Evolutionary conservation across 768 basidiomycete genomes (phyloP).

Genomic region (Hericium alpestre): DNA sequence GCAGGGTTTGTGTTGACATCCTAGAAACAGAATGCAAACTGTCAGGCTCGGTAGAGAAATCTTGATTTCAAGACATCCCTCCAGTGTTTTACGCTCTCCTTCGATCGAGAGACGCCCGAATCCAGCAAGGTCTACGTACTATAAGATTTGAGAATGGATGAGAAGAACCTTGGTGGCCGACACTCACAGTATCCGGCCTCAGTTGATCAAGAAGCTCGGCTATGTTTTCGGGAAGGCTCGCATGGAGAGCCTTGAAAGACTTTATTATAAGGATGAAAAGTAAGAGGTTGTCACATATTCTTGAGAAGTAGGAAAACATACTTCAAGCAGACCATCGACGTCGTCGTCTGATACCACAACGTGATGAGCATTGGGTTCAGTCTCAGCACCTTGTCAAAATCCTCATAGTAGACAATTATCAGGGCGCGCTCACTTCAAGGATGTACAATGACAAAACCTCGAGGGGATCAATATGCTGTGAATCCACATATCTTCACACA

Average conservation of each 20-base stretch:
- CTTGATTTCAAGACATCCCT: no score
- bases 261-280: not conserved
- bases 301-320: not conserved
- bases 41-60: no score
- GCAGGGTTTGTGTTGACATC: no score
- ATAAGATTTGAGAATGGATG: not conserved
- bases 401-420: no score
- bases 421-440: not conserved
- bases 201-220: not conserved
- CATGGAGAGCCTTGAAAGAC: not conserved
- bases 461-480: not conserved
- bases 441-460: not conserved
- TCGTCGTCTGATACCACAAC: not conserved
- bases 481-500: not conserved
- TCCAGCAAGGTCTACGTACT: no score
- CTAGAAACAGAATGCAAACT: no score
- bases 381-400: not conserved
- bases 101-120: no score
- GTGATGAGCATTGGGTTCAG: not conserved
- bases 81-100: no score
- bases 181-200: not conserved
- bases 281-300: not conserved
- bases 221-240: not conserved
- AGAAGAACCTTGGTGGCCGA: not conserved
- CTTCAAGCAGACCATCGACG: not conserved